Base-by-base conservation (phyloP, 495 filamentous ascomycete species). In the Aspergillus indologenus region DNA sequence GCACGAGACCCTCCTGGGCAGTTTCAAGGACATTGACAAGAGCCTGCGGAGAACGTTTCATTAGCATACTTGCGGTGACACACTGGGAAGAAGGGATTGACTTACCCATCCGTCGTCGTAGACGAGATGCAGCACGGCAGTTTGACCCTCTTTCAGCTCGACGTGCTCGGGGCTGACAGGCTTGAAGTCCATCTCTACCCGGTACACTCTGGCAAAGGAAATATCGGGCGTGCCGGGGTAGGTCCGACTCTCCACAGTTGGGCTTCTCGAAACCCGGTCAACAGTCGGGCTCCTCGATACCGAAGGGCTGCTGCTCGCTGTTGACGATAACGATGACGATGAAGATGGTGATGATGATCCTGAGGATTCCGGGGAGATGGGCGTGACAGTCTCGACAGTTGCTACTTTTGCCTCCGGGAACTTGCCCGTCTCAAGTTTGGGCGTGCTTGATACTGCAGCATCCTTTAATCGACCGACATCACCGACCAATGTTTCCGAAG, bases 71-170 rank as follows among this genome's bases (percentile, higher is more conserved):
- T 4, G 21, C 15, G n/a, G 26, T 11, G 34, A 40, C 5, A 15
- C 2, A 44, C n/a, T n/a, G n/a, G 31, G 18, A 43, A 44, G 9
- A 17, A 7, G 47, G 7, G 22, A 18, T 3, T 9, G 22, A 22
- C 52, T 22, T 54, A 54, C 52, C 52, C 52, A 54, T 22, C 52
- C 52, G 18, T 54, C 40, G 5, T 54, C 52, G n/a, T 54, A 54
- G 19, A 45, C 18, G 31, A 43, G 52, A 21, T 54, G 52, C 18
- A 54, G 15, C 18, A 42, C 21, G 40, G 40, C 52, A 9, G 18
- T 54, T 44, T 54, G 52, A 1, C 52, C 52, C 21, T 54, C 52
- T 21, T 45, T 42, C 17, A 54, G 40, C 31, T 54, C 52, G 19
- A 54, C 42, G 31, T 54, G 52, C 22, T 45, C 52, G 5, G 52